Percentiles rank a stretch among this genome's conserved stretches.
phyloP scores from a whole-genome alignment of 768 basidiomycete genomes.

The Termitomyces sp. region DNA sequence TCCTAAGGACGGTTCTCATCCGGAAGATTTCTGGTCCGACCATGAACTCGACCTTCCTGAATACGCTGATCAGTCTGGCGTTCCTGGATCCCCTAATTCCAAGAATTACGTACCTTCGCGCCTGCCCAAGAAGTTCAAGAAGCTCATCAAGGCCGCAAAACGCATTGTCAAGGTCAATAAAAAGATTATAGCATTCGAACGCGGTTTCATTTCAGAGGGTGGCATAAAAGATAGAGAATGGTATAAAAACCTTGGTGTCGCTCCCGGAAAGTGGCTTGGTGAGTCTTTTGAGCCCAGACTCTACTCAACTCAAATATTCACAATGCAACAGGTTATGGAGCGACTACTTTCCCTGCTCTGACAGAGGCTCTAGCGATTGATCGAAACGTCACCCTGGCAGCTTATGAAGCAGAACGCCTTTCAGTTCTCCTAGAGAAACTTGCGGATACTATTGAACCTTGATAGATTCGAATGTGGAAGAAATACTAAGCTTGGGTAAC shows the following conservation, averaged over 20 bases:
- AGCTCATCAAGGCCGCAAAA: conserved; percentile 52
- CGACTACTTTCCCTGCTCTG: conserved; percentile 78
- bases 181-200: conserved; percentile 68
- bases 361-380: conserved; percentile 75
- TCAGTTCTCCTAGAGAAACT: conserved; percentile 48
- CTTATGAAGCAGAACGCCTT: conserved; percentile 57
- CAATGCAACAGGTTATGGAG: conserved; percentile 59
- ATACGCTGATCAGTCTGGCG: background rate
- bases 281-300: conserved; percentile 13
- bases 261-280: conserved; percentile 85
- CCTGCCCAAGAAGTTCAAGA: conserved; percentile 18
- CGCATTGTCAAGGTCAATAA: conserved; percentile 56
- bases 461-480: background rate
- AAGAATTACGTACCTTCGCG: background rate
- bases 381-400: conserved; percentile 52
- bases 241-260: conserved; percentile 82
- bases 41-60: background rate
- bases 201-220: conserved; percentile 71
- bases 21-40: background rate
- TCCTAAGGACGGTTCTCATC: background rate
- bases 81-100: background rate
- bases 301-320: background rate
- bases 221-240: conserved; percentile 81
- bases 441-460: conserved; percentile 32
- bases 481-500: background rate